Evolutionary conservation across 106 monocot species (phyloP).

Genomic region (Vanilla planifolia): DNA sequence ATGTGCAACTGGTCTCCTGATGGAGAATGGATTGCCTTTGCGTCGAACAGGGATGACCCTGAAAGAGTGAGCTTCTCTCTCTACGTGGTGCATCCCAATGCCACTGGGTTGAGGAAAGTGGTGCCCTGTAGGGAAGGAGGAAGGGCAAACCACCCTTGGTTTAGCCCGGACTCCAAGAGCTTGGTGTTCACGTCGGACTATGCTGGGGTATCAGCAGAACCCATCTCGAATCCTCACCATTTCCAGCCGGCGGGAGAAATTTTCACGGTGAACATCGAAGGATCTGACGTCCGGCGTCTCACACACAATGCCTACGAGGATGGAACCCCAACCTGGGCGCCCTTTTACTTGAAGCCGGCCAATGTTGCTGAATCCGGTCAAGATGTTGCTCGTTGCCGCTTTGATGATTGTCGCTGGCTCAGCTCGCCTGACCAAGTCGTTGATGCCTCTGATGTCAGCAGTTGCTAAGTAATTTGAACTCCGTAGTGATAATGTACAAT

Average conservation of each 20-base stretch:
- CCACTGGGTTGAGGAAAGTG: slow-evolving; percentile 48
- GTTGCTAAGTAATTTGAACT: slow-evolving; percentile 3
- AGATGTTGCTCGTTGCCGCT: slow-evolving; percentile 20
- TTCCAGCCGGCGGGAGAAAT: slow-evolving; percentile 73
- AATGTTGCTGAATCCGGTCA: slow-evolving; percentile 27
- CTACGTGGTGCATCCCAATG: slow-evolving; percentile 53
- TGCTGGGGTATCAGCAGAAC: slow-evolving; percentile 54
- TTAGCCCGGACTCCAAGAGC: slow-evolving; percentile 52
- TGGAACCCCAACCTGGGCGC: slow-evolving; percentile 53
- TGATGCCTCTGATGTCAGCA: neutral
- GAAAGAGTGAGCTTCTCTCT: slow-evolving; percentile 46
- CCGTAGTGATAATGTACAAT: too few species aligned
- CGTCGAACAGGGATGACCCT: slow-evolving; percentile 55
- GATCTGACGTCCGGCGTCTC: slow-evolving; percentile 36
- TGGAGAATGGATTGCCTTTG: slow-evolving; percentile 63
- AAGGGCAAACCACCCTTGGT: slow-evolving; percentile 55
- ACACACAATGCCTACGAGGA: slow-evolving; percentile 72
- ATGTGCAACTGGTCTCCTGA: slow-evolving; percentile 79
- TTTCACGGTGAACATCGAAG: slow-evolving; percentile 40
- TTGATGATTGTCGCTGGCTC: slow-evolving; percentile 62
- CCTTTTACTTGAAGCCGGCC: slow-evolving; percentile 21
- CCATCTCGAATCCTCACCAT: slow-evolving; percentile 51
- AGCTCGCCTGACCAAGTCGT: neutral
- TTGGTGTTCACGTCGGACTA: slow-evolving; percentile 61
- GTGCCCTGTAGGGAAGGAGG: slow-evolving; percentile 56